Percentiles rank a stretch among this genome's conserved stretches.
Evolutionary conservation across 371 early-diverging fungal species (phyloP).

Genomic region (Actinomortierella ambigua): DNA sequence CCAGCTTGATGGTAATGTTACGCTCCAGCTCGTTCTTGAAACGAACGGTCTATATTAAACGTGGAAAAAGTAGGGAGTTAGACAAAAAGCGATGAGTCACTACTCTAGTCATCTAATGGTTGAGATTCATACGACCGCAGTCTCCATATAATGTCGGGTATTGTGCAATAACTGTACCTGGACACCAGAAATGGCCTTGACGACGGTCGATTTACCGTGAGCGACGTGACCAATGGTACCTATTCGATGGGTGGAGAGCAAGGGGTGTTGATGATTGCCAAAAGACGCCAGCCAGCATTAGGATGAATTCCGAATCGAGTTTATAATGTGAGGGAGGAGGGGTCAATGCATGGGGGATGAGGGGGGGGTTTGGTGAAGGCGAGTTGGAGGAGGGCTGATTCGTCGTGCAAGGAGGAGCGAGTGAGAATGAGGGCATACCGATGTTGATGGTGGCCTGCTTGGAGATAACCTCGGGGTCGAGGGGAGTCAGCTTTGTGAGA

Average conservation of each 20-base stretch:
- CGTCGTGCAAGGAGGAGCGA: not conserved
- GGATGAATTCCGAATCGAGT: no score
- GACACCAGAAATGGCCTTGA: slow-evolving; percentile 99
- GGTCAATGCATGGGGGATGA: no score
- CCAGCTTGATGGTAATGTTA: slow-evolving; percentile 99
- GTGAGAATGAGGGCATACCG: slow-evolving; percentile 59
- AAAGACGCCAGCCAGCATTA: no score
- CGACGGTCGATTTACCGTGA: slow-evolving; percentile 99
- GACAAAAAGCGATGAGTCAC: not conserved
- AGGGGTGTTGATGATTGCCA: no score
- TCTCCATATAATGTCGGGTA: not conserved
- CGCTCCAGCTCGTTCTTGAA: slow-evolving; percentile 99
- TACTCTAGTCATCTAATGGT: no score
- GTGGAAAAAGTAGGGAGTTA: not conserved
- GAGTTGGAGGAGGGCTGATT: not conserved
- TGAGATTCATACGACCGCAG: not conserved
- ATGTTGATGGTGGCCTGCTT: slow-evolving; percentile 99
- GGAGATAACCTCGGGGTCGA: slow-evolving; percentile 77
- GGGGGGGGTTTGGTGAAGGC: no score
- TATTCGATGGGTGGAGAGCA: slow-evolving; percentile 17
- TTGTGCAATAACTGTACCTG: slow-evolving; percentile 58
- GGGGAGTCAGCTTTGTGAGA: slow-evolving; percentile 31
- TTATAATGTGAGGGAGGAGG: no score
- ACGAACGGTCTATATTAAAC: slow-evolving; percentile 84
- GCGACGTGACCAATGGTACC: slow-evolving; percentile 99